Percentiles rank a stretch among this genome's conserved stretches.
phyloP scores from a whole-genome alignment of 192 early-diverging fungal species.

The Mortierella hygrophila region DNA sequence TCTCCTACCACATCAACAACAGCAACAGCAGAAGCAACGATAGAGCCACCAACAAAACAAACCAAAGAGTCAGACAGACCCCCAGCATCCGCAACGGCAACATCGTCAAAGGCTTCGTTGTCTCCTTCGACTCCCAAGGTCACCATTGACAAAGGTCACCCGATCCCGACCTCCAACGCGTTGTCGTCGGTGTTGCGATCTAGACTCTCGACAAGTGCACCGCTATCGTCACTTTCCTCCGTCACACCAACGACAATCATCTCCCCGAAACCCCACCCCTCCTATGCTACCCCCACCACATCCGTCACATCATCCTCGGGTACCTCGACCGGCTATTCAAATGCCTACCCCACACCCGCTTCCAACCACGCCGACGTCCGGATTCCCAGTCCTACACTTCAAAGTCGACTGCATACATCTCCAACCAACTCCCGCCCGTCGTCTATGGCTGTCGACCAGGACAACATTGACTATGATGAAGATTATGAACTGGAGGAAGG shows the following conservation, averaged over 20 bases:
- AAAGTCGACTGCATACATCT: background rate
- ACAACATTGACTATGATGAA: constrained; percentile 13
- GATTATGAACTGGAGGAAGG: constrained; percentile 33
- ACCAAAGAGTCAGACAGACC: background rate
- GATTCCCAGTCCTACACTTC: constrained; percentile 14
- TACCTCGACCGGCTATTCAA: constrained; percentile 16
- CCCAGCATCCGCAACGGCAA: background rate
- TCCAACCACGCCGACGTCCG: constrained; percentile 19
- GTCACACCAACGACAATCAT: constrained; percentile 52
- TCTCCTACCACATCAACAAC: background rate
- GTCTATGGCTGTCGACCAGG: constrained; percentile 7
- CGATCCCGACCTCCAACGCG: constrained; percentile 54
- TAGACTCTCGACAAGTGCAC: constrained; percentile 36
- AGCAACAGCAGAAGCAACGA: background rate
- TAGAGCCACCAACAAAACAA: background rate
- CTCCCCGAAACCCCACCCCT: constrained; percentile 44
- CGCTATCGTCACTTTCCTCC: constrained; percentile 54
- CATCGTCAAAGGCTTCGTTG: constrained; percentile 10
- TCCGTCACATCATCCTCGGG: constrained; percentile 11
- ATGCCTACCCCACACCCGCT: constrained; percentile 21
- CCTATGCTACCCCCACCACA: constrained; percentile 19
- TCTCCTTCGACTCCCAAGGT: constrained; percentile 24
- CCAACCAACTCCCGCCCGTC: background rate
- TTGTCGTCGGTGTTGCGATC: constrained; percentile 41
- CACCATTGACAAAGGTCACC: constrained; percentile 51